Conservation (phyloP, 2,329 filamentous ascomycete species). For the Diaporthe sp. region DNA sequence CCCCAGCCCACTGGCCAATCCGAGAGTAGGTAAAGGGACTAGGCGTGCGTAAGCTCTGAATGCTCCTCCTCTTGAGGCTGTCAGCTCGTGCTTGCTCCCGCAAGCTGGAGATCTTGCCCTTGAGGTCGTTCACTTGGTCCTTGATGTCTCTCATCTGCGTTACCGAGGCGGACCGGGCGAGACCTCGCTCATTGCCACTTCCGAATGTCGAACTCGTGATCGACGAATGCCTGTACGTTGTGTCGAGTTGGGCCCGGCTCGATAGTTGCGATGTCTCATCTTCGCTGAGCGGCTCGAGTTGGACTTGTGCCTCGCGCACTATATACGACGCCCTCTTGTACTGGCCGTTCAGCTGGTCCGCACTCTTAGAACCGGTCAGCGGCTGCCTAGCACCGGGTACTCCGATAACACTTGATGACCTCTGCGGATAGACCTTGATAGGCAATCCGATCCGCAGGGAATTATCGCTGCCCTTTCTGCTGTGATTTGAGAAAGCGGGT, state of each 20-base stretch:
- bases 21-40: conserved; percentile 83
- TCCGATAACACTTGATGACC: conserved; percentile 75
- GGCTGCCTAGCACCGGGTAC: conserved; percentile 70
- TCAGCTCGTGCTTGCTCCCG: conserved; percentile 85
- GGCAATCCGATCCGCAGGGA: conserved; percentile 60
- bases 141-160: conserved; percentile 80
- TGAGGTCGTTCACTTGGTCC: conserved; percentile 87
- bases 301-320: conserved; percentile 51
- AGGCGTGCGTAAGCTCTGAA: conserved; percentile 80
- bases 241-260: conserved; percentile 1
- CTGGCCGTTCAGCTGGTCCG: conserved; percentile 53
- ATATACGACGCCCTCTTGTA: conserved; percentile 52
- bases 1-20: conserved; percentile 62
- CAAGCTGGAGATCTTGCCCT: conserved; percentile 85
- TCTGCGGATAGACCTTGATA: conserved; percentile 59
- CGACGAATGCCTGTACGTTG: conserved; percentile 46
- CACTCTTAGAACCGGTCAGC: conserved; percentile 57
- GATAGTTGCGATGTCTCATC: conserved; percentile 54
- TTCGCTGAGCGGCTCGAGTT: conserved; percentile 68
- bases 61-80: conserved; percentile 80
- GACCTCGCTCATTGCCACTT: conserved; percentile 57
- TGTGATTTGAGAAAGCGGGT: conserved; percentile 58
- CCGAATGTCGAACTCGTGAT: conserved; percentile 62
- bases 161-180: conserved; percentile 78
- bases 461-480: conserved; percentile 73